A percentile compares a stretch with the other conserved stretches of the same genome.
Conservation (phyloP, 192 early-diverging fungal species). For the Mortierella hygrophila region DNA sequence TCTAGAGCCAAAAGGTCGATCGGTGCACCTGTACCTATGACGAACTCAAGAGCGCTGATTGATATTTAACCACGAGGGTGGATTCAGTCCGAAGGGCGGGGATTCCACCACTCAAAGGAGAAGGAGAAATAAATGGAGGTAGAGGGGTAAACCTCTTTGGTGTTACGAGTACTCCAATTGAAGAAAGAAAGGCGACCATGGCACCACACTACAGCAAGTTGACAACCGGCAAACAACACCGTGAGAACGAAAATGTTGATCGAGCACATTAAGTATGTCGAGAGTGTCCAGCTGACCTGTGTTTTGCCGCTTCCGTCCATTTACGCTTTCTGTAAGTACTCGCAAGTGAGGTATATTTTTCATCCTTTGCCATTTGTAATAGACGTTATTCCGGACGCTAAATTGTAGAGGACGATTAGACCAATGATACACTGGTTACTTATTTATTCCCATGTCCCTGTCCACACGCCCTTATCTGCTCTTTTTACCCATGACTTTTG, state of each 20-base stretch:
- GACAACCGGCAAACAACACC: neutral
- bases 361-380: too few relatives aligned
- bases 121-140: neutral
- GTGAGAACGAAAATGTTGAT: neutral
- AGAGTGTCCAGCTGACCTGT: neutral
- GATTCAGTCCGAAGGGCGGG: neutral
- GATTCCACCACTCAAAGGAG: neutral
- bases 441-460: too few relatives aligned
- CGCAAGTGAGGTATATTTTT: too few relatives aligned
- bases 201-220: neutral
- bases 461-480: too few relatives aligned
- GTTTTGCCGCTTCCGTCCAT: neutral
- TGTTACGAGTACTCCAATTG: neutral
- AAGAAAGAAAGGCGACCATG: neutral
- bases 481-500: too few relatives aligned
- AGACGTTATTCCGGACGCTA: too few relatives aligned
- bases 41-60: too few relatives aligned
- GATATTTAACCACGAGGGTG: neutral
- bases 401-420: too few relatives aligned
- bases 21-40: too few relatives aligned
- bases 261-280: neutral
- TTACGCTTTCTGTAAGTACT: too few relatives aligned
- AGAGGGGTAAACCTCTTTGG: neutral
- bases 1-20: neutral
- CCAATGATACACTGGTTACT: too few relatives aligned